A percentile compares a stretch with the other conserved stretches of the same genome.
phyloP scores from a whole-genome alignment of 2,329 filamentous ascomycete species.

The Exophiala bonariae region DNA sequence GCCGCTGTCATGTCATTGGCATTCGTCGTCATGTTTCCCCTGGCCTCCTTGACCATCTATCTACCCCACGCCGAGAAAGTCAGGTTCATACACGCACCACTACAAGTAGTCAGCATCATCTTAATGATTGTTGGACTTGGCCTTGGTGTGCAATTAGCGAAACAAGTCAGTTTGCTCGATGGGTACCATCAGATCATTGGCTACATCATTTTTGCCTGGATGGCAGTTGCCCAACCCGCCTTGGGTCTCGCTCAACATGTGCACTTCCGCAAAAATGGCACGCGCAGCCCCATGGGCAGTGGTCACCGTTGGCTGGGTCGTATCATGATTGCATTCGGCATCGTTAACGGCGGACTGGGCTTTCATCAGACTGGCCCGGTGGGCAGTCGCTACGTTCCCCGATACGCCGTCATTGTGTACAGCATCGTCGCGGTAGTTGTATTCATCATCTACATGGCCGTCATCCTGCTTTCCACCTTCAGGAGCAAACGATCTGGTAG shows the following conservation, averaged over 20 bases:
- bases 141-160: slow-evolving; percentile 52
- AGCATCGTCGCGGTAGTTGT: slow-evolving; percentile 51
- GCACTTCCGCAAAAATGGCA: slow-evolving; percentile 48
- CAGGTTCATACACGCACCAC: slow-evolving; percentile 42
- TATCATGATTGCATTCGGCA: slow-evolving; percentile 50
- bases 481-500: slow-evolving; percentile 4
- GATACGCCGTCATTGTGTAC: slow-evolving; percentile 47
- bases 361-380: slow-evolving; percentile 47
- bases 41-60: slow-evolving; percentile 35
- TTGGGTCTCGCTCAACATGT: slow-evolving; percentile 54
- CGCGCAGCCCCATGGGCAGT: slow-evolving; percentile 37
- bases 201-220: slow-evolving; percentile 48
- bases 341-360: slow-evolving; percentile 60
- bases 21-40: slow-evolving; percentile 43
- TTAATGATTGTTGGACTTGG: slow-evolving; percentile 51
- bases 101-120: slow-evolving; percentile 51
- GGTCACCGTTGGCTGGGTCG: slow-evolving; percentile 59
- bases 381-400: slow-evolving; percentile 31
- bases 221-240: slow-evolving; percentile 59
- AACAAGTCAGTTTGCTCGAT: slow-evolving; percentile 36
- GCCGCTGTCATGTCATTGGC: slow-evolving; percentile 44
- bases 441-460: slow-evolving; percentile 43
- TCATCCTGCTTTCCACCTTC: slow-evolving; percentile 18
- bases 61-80: slow-evolving; percentile 42
- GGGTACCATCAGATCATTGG: slow-evolving; percentile 55